A percentile compares a stretch with the other conserved stretches of the same genome.
Conservation (phyloP, 2,329 filamentous ascomycete genomes). For the Cercospora canescens region DNA sequence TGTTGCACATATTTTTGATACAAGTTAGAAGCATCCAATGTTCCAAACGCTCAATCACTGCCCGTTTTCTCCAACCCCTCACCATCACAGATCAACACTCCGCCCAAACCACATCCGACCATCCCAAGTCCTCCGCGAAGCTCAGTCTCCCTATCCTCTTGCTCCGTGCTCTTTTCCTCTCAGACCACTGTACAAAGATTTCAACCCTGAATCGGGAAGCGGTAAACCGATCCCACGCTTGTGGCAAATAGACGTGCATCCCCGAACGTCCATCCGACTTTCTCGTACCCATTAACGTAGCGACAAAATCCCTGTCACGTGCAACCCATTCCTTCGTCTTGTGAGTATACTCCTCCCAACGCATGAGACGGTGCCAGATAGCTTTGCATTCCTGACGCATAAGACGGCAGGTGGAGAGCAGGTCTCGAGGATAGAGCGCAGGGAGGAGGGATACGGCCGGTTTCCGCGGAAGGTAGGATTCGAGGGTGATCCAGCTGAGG, state of each 20-base stretch:
- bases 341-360: not conserved
- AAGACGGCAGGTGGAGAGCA: not conserved
- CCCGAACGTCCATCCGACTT: not conserved
- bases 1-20: not conserved
- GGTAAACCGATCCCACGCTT: not conserved
- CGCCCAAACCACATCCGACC: not conserved
- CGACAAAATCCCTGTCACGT: not conserved
- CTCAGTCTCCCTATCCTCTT: not conserved
- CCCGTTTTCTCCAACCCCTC: not conserved
- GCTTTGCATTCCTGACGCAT: not conserved
- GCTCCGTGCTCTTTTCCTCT: not conserved
- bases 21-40: not conserved
- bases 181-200: not conserved
- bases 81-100: not conserved
- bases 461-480: not conserved
- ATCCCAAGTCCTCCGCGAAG: not conserved
- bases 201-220: not conserved
- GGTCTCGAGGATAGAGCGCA: not conserved
- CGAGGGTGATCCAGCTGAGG: not conserved
- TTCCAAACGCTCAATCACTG: not conserved
- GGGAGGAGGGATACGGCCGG: not conserved
- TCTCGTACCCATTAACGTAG: not conserved
- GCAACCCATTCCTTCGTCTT: not conserved
- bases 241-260: not conserved
- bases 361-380: not conserved